These are phyloP conservation scores for Kockovaella imperatae DNA, from an alignment of 768 basidiomycete species.

Conservation along the genomic window DNA sequence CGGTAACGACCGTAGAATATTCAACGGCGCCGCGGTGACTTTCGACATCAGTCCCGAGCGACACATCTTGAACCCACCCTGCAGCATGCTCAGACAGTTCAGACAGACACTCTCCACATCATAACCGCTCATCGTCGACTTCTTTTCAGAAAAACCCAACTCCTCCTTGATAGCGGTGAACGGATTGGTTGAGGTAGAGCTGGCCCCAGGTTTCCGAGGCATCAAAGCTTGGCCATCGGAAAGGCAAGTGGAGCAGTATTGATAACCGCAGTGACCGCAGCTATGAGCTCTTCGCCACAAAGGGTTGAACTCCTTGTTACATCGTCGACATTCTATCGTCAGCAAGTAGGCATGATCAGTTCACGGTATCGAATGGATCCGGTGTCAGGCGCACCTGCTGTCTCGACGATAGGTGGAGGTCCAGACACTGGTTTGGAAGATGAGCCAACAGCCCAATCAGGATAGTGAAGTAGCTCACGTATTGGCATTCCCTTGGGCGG, in stretches of 20 bases:
- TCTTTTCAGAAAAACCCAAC: conserved; percentile 20
- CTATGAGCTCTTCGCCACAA: conserved; percentile 35
- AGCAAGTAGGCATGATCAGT: background rate
- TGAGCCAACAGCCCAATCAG: background rate
- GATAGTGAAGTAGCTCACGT: conserved; percentile 11
- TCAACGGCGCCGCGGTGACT: conserved; percentile 38
- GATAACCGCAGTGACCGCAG: conserved; percentile 43
- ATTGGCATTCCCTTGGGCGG: conserved; percentile 33
- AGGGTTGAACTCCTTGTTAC: conserved; percentile 40
- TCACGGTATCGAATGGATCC: background rate
- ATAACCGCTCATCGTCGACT: conserved; percentile 28
- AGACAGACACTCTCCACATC: conserved; percentile 41
- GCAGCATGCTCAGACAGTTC: conserved; percentile 38
- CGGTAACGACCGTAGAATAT: conserved; percentile 32
- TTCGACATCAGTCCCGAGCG: background rate
- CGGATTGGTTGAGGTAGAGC: background rate
- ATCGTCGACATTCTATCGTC: conserved; percentile 36
- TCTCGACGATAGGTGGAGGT: conserved; percentile 37
- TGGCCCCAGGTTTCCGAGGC: conserved; percentile 27
- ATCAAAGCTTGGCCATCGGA: conserved; percentile 41
- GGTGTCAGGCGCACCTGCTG: conserved; percentile 26
- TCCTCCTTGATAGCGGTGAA: conserved; percentile 10
- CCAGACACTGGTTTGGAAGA: conserved; percentile 28
- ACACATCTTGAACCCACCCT: conserved; percentile 23
- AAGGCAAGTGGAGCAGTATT: conserved; percentile 39